A percentile compares a stretch with the other conserved stretches of the same genome.
phyloP scores from a whole-genome alignment of 2,329 filamentous ascomycete genomes.

The Sporothrix brunneoviolacea region DNA sequence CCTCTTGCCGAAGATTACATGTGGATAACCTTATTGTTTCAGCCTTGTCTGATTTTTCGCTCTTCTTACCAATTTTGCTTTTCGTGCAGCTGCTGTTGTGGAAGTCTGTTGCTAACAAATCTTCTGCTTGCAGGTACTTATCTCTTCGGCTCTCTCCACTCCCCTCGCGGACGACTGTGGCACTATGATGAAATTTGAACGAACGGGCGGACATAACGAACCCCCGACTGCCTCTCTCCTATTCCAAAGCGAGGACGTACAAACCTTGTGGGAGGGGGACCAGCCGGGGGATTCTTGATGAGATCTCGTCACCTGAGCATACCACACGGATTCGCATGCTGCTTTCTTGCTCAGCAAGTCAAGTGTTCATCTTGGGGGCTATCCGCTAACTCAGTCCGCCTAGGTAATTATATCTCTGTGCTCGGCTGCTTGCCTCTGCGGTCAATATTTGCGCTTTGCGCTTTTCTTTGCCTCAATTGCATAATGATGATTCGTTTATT shows the following conservation, averaged over 20 bases:
- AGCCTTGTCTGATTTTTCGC: constrained; percentile 57
- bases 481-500: constrained; percentile 50
- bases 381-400: constrained; percentile 20
- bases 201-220: constrained; percentile 65
- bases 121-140: constrained; percentile 23
- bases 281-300: constrained; percentile 51
- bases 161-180: constrained; percentile 18
- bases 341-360: not conserved
- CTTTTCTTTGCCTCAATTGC: constrained; percentile 11
- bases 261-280: constrained; percentile 50
- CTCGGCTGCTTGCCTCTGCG: not conserved
- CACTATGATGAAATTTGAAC: constrained; percentile 59
- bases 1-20: constrained; percentile 61
- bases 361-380: constrained; percentile 18
- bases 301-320: constrained; percentile 58
- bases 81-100: constrained; percentile 2
- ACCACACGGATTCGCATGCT: constrained; percentile 14
- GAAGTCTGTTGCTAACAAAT: constrained; percentile 17
- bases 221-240: constrained; percentile 37
- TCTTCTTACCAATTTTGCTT: constrained; percentile 15
- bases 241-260: constrained; percentile 53
- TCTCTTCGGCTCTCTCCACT: constrained; percentile 14
- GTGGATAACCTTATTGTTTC: constrained; percentile 55
- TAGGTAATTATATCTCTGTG: constrained; percentile 24
- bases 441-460: not conserved